Conservation (phyloP, 495 filamentous ascomycete species). For the Alectoria sarmentosa region DNA sequence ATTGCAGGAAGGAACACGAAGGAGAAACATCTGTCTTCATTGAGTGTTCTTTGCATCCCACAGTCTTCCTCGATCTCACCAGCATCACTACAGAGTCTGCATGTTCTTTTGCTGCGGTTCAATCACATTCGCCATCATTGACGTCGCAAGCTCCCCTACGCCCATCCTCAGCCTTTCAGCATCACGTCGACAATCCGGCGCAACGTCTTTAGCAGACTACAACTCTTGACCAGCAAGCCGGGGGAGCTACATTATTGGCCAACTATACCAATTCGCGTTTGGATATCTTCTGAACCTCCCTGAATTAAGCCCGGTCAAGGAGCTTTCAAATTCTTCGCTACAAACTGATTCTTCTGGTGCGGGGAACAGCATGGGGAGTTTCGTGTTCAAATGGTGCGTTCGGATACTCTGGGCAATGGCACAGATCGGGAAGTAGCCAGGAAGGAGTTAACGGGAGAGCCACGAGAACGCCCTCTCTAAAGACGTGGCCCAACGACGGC, state of each 20-base stretch:
- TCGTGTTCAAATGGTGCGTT: constrained; percentile 50
- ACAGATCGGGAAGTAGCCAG: not conserved
- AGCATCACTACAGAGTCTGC: not conserved
- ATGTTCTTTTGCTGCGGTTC: not conserved
- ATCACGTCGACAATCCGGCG: constrained; percentile 6
- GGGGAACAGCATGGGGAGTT: constrained; percentile 41
- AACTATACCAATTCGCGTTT: constrained; percentile 29
- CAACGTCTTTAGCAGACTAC: constrained; percentile 10
- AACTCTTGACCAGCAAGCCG: constrained; percentile 16
- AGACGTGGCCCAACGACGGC: constrained; percentile 5
- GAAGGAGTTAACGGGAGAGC: not conserved
- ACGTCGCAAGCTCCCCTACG: constrained; percentile 19
- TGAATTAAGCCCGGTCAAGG: constrained; percentile 17
- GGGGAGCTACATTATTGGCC: constrained; percentile 18
- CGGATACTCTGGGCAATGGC: not conserved
- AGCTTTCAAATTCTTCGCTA: not conserved
- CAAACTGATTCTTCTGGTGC: constrained; percentile 1
- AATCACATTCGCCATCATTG: constrained; percentile 21
- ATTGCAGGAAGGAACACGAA: not conserved
- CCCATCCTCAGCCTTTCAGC: constrained; percentile 13
- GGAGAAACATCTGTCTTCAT: not conserved
- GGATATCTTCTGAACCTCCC: constrained; percentile 28
- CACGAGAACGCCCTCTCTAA: not conserved
- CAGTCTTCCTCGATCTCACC: not conserved
- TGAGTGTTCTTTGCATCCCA: not conserved